A percentile compares a stretch with the other conserved stretches of the same genome.
phyloP scores from a whole-genome alignment of 2,329 filamentous ascomycete genomes.

The Arthrobotrys sinensis region DNA sequence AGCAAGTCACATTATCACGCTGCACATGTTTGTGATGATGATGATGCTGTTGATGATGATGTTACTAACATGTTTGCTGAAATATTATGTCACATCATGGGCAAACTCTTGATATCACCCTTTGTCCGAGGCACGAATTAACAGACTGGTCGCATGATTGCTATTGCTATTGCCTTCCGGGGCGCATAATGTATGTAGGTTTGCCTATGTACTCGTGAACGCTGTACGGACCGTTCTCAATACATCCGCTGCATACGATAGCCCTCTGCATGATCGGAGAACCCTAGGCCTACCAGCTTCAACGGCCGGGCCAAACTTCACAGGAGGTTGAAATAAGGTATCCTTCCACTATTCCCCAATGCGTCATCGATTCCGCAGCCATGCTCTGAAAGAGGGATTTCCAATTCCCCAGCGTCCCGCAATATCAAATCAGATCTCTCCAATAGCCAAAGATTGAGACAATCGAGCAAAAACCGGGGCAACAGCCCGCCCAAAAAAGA shows the following conservation, averaged over 20 bases:
- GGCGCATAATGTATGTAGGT: slow-evolving; percentile 3
- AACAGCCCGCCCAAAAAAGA: slow-evolving; percentile 31
- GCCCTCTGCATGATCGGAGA: slow-evolving; percentile 7
- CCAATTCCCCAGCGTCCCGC: slow-evolving; percentile 18
- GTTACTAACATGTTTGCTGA: slow-evolving; percentile 26
- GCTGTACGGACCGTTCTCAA: slow-evolving; percentile 18
- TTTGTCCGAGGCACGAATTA: slow-evolving; percentile 14
- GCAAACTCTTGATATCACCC: slow-evolving; percentile 2
- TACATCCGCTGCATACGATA: slow-evolving; percentile 21
- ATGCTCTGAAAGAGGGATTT: slow-evolving; percentile 24
- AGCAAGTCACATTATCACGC: slow-evolving; percentile 29
- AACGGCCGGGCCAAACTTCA: slow-evolving; percentile 10
- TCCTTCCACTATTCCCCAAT: slow-evolving; percentile 43
- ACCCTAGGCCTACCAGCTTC: neutral
- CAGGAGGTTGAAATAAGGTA: slow-evolving; percentile 61
- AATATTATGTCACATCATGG: slow-evolving; percentile 9
- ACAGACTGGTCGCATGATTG: slow-evolving; percentile 4
- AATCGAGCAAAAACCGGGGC: slow-evolving; percentile 15
- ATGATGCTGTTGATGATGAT: neutral
- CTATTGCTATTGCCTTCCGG: neutral
- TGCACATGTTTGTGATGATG: slow-evolving; percentile 18
- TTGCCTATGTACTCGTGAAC: neutral
- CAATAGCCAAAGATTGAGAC: slow-evolving; percentile 35
- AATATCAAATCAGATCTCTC: slow-evolving; percentile 52
- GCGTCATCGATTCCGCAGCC: slow-evolving; percentile 43